These are phyloP conservation scores for Teunomyces barrocoloradensis DNA, from an alignment of 805 yeast genomes.

Conservation along the genomic window DNA sequence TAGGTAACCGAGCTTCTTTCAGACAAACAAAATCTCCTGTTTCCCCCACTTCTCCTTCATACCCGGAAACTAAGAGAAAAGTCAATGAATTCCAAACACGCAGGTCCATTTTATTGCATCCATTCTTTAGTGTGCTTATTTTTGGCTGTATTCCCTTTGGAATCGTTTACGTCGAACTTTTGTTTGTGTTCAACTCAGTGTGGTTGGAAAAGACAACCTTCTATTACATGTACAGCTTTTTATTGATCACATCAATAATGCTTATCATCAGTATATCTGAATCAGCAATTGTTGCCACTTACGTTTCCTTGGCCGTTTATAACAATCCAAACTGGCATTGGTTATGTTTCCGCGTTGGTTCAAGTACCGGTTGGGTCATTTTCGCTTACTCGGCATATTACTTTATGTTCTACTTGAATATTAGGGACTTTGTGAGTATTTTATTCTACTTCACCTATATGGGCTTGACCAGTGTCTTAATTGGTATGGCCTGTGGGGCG, in stretches of 20 bases:
- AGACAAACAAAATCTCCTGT: constrained; percentile 1
- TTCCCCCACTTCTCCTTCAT: constrained; percentile 5
- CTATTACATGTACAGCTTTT: constrained; percentile 77
- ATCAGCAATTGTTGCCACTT: constrained; percentile 67
- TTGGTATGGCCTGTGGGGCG: constrained; percentile 74
- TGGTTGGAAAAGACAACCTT: constrained; percentile 80
- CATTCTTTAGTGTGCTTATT: constrained; percentile 32
- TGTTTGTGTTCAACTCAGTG: constrained; percentile 68
- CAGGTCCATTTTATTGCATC: constrained; percentile 14
- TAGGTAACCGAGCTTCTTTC: constrained; percentile 36
- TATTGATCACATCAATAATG: constrained; percentile 58
- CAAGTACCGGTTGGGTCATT: constrained; percentile 69
- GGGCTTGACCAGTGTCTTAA: constrained; percentile 55
- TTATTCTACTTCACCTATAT: constrained; percentile 72
- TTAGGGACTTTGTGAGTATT: constrained; percentile 64
- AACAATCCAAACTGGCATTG: constrained; percentile 77
- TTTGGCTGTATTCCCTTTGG: constrained; percentile 79
- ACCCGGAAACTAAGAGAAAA: not conserved
- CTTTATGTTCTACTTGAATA: constrained; percentile 52
- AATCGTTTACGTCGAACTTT: constrained; percentile 74
- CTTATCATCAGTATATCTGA: constrained; percentile 65
- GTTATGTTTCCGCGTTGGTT: constrained; percentile 70
- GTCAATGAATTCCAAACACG: not conserved
- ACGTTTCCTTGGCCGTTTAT: constrained; percentile 53
- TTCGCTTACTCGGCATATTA: constrained; percentile 68